Conservation (phyloP, 1,139 yeast species). For the Scheffersomyces illinoinensis region DNA sequence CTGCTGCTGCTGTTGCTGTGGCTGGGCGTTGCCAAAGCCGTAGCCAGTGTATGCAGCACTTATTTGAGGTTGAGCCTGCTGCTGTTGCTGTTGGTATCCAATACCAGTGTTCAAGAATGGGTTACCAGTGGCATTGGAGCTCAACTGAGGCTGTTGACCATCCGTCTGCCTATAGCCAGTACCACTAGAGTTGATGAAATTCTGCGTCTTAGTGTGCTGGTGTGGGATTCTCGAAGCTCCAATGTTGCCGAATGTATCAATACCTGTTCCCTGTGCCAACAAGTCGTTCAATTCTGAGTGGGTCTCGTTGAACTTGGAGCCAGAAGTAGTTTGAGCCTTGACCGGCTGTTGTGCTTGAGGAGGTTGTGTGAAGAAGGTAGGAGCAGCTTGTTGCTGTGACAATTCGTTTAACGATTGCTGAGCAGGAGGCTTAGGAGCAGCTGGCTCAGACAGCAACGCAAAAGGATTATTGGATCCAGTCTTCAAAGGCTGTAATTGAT, state of each 20-base stretch:
- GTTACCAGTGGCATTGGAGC: constrained; percentile 54
- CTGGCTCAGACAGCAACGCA: constrained; percentile 47
- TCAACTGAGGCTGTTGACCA: constrained; percentile 36
- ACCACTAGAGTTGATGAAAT: constrained; percentile 83
- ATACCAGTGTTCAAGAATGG: constrained; percentile 81
- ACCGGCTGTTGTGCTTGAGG: constrained; percentile 22
- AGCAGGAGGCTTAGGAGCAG: constrained; percentile 16
- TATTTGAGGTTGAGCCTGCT: constrained; percentile 20
- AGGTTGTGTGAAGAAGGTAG: constrained; percentile 14
- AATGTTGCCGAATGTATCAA: constrained; percentile 94
- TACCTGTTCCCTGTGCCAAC: constrained; percentile 84
- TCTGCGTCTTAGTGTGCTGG: constrained; percentile 82
- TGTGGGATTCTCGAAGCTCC: constrained; percentile 91
- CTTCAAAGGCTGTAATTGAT: constrained; percentile 55
- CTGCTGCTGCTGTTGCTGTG: constrained; percentile 31
- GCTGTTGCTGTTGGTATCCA: constrained; percentile 58
- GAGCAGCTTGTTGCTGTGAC: constrained; percentile 27
- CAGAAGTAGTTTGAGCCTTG: constrained; percentile 33
- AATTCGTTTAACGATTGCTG: constrained; percentile 19
- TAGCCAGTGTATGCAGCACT: constrained; percentile 74
- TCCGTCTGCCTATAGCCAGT: constrained; percentile 68
- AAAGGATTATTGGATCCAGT: constrained; percentile 94
- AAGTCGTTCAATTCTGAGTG: constrained; percentile 71
- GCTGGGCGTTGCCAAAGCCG: constrained; percentile 79
- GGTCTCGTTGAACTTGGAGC: constrained; percentile 49